Base-by-base conservation (phyloP, 1,139 yeast species). In the Geotrichum europaeum region DNA sequence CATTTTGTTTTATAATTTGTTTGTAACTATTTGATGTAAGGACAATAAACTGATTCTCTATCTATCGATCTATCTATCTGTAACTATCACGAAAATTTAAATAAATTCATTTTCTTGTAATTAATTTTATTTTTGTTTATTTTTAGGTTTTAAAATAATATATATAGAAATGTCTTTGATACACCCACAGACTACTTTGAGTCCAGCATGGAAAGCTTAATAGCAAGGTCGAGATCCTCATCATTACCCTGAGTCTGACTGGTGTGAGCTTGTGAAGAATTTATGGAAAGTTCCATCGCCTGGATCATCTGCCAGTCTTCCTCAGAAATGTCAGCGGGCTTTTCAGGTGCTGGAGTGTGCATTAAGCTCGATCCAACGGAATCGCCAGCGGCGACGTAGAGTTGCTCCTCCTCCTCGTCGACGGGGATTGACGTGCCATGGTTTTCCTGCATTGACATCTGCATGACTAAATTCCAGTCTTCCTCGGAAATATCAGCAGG, bases 211-310 rank as follows among this genome's bases (percentile, higher is more conserved):
- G 65, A 63, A 13, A 63, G 51, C 50, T 51, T 47, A 18, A 63
- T 55, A 12, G 65, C 65, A 12, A 59, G 57, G 10, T 56, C 60
- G 50, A 63, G 40, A 50, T 63, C 65, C n/a, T 62, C 64, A 13
- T 63, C 60, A 45, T 49, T 51, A 4, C 51, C 57, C 9, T 58
- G 51, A 15, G 24, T 18, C 4, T 40, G 45, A 13, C 40, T 53
- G 47, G 49, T 30, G 20, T 15, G 49, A 57, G 47, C 32, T 22
- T 10, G 57, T 30, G 28, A 43, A 24, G 24, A 28, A 20, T 49
- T 52, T 34, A 40, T 30, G 13, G 49, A 53, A 24, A 20, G n/a
- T 24, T 49, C 49, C 43, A 32, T 51, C 7, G 53, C 60, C 24
- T 36, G 36, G 10, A 45, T 49, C 12, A 49, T 20, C 49, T 50